Evolutionary conservation across 1,139 yeast species (phyloP).

Genomic region (Yamadazyma membranifaciens): DNA sequence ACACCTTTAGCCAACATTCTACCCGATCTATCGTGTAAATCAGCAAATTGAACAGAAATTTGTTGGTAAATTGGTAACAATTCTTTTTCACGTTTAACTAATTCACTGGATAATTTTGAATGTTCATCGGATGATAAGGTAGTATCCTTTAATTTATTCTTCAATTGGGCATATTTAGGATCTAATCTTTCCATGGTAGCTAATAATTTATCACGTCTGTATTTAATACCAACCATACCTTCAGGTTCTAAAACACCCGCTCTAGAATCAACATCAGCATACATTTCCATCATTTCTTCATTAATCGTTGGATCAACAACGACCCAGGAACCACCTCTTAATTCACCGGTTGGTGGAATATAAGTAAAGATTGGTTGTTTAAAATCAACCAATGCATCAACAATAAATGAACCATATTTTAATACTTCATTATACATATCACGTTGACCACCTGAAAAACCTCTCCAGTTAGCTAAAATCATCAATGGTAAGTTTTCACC

Average conservation of each 20-base stretch:
- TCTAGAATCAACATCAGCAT: conserved; percentile 94
- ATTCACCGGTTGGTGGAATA: conserved; percentile 96
- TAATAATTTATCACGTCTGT: conserved; percentile 86
- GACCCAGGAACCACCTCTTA: conserved; percentile 99
- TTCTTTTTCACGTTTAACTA: conserved; percentile 74
- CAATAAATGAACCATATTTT: conserved; percentile 94
- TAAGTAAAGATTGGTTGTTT: conserved; percentile 95
- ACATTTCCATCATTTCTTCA: conserved; percentile 98
- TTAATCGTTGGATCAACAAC: conserved; percentile 98
- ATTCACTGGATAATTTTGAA: conserved; percentile 59
- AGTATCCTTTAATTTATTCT: conserved; percentile 53
- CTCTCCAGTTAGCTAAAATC: conserved; percentile 99
- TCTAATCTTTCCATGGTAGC: conserved; percentile 91
- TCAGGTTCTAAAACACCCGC: conserved; percentile 99
- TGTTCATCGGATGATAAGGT: conserved; percentile 62
- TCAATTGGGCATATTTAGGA: conserved; percentile 65
- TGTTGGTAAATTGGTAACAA: conserved; percentile 89
- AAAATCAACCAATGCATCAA: conserved; percentile 93
- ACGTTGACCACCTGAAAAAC: conserved; percentile 99
- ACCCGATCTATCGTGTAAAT: conserved; percentile 94
- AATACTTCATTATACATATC: conserved; percentile 98
- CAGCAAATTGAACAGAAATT: conserved; percentile 94
- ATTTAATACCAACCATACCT: conserved; percentile 98
- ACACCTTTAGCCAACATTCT: conserved; percentile 97
- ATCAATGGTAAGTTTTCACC: conserved; percentile 97